Evolutionary conservation across 495 filamentous ascomycete genomes (phyloP), one percentile per base, ranked within the genome.

Genomic region (Hyaloscypha finlandica): DNA sequence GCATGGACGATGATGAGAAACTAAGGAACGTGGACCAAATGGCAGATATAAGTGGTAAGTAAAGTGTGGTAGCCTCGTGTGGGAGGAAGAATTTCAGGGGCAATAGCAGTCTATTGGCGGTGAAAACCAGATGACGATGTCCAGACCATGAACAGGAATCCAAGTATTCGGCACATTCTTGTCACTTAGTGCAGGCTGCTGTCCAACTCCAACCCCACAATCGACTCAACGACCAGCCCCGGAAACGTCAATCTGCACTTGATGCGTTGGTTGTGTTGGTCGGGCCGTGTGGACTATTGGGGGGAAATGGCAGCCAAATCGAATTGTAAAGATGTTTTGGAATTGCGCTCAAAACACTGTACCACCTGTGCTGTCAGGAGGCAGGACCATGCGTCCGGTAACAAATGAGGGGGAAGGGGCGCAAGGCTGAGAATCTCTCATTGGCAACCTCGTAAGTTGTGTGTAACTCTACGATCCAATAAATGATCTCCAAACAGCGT

Each of bases 341-440:
- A 56, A 31, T 35, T 59, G 56, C 30, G 32, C 14, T 37, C 56
- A 59, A 59, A 56, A 37, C 19, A 29, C 32, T 59, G 56, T 37
- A 59, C 56, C 6, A 59, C 56, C 56, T 3, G 30, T 31, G 9
- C 30, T 32, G 20, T 25, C n/a, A 32, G 19, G 20, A 29, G 53
- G 22, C 53, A 22, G 42, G 42, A 48, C 42, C 42, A 48, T 48
- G 16, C 4, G 3, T 19, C 6, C 53, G 53, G 53, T 20, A 59
- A 9, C 16, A 59, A 37, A 59, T 35, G 30, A 37, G 30, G 31
- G 32, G 11, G 2, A 32, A 59, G 42, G 12, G 32, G 56, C 32
- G 31, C 56, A 59, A 59, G 56, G 56, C 56, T 59, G 56, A 35
- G 4, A 59, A 37, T 32, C 16, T 56, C 53, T 56, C 22, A 59